These are phyloP conservation scores for Willaertia magna DNA, from an alignment of 208 protist genomes.

Conservation along the genomic window DNA sequence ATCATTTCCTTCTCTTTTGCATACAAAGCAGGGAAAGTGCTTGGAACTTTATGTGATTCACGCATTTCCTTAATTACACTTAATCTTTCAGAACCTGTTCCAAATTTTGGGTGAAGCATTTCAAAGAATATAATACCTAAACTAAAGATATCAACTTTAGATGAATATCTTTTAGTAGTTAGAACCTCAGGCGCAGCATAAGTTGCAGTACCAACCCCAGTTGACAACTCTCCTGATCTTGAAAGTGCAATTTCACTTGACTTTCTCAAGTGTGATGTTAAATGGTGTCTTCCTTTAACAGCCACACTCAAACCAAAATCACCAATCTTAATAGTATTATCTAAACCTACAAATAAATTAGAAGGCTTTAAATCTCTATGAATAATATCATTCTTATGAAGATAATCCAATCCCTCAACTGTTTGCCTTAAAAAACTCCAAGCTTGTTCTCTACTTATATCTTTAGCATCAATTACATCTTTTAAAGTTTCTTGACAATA, in stretches of 20 bases:
- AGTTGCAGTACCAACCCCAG: not conserved
- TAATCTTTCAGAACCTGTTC: not conserved
- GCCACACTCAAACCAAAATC: slow-evolving; percentile 8
- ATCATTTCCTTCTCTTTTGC: not conserved
- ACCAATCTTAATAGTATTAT: slow-evolving; percentile 6
- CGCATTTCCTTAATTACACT: not conserved
- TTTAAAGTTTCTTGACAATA: not conserved
- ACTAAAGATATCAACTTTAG: slow-evolving; percentile 9
- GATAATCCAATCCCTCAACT: not conserved
- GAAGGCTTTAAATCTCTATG: slow-evolving; percentile 13
- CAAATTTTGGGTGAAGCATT: not conserved
- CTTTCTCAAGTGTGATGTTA: not conserved
- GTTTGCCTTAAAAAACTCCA: slow-evolving; percentile 11
- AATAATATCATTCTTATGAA: slow-evolving; percentile 9
- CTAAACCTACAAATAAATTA: not conserved
- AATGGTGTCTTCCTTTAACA: not conserved
- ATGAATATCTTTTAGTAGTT: not conserved
- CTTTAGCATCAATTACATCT: not conserved
- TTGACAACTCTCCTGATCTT: not conserved
- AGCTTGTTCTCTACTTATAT: not conserved
- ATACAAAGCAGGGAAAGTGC: not conserved
- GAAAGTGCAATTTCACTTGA: not conserved
- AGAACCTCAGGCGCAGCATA: slow-evolving; percentile 6
- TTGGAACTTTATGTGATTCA: not conserved
- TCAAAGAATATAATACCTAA: slow-evolving; percentile 18